phyloP scores from a whole-genome alignment of 2,329 filamentous ascomycete genomes.

The Microthyrium microscopicum region DNA sequence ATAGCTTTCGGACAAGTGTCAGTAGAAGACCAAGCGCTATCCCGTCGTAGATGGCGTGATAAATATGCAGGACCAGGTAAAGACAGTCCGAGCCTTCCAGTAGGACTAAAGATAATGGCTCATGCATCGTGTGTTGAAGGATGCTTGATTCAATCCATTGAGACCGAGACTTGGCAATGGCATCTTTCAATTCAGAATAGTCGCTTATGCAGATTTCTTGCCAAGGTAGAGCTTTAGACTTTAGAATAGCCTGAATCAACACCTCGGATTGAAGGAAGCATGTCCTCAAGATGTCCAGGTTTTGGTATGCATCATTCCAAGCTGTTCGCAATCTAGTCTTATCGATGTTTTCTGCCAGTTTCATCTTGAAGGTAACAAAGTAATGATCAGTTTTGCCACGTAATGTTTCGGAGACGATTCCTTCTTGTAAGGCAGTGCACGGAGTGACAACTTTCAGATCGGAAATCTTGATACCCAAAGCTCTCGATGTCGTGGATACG shows the following conservation, averaged over 20 bases:
- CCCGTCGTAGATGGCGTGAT: conserved; percentile 80
- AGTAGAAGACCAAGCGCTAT: conserved; percentile 58
- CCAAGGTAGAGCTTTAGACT: conserved; percentile 28
- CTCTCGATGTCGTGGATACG: conserved; percentile 32
- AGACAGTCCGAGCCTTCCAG: conserved; percentile 17
- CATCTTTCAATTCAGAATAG: conserved; percentile 17
- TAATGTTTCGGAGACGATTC: conserved; percentile 59
- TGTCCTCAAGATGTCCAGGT: conserved; percentile 52
- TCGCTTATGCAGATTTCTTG: conserved; percentile 16
- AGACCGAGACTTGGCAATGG: conserved; percentile 21
- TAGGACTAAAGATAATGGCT: conserved; percentile 36
- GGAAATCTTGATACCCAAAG: conserved; percentile 32
- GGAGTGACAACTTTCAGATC: conserved; percentile 60
- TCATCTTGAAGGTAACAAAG: conserved; percentile 58
- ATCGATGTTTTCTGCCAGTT: conserved; percentile 31
- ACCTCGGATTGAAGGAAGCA: conserved; percentile 56
- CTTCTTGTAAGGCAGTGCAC: conserved; percentile 74
- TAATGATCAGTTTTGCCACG: conserved; percentile 43
- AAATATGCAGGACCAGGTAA: conserved; percentile 49
- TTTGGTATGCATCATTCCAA: conserved; percentile 37
- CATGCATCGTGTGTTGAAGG: too few species aligned
- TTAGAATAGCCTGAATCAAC: conserved; percentile 55
- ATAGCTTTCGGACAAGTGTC: conserved; percentile 36
- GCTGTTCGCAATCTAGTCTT: conserved; percentile 33
- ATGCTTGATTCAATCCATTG: too few species aligned